phyloP scores from a whole-genome alignment of 768 basidiomycete genomes.

The Boletus sensibilis region DNA sequence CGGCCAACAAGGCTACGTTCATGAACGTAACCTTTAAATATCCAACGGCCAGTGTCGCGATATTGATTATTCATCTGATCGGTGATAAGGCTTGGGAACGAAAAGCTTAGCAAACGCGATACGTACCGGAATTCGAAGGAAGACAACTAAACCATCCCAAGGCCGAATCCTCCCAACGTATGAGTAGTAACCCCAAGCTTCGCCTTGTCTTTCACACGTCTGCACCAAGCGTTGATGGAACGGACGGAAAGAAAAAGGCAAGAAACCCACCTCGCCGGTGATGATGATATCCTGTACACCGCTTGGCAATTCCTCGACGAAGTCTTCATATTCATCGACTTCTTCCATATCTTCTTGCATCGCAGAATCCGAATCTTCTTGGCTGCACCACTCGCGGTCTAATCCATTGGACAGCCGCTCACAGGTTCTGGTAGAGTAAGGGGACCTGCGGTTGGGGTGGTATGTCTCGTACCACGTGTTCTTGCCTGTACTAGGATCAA shows the following conservation, averaged over 20 bases:
- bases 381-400: constrained; percentile 25
- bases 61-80: constrained; percentile 36
- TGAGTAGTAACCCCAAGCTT: constrained; percentile 49
- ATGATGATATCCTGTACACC: constrained; percentile 52
- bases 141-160: constrained; percentile 51
- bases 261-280: constrained; percentile 45
- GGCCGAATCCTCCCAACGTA: constrained; percentile 48
- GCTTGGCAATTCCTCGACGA: constrained; percentile 37
- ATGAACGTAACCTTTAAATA: constrained; percentile 54
- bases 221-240: constrained; percentile 16
- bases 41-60: constrained; percentile 40
- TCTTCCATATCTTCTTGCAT: constrained; percentile 29
- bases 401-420: constrained; percentile 23
- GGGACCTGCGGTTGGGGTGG: constrained; percentile 37
- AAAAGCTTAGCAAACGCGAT: background rate
- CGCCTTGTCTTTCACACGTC: constrained; percentile 44
- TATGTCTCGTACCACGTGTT: constrained; percentile 47
- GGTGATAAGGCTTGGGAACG: constrained; percentile 11
- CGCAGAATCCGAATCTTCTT: constrained; percentile 19
- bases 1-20: constrained; percentile 50
- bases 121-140: constrained; percentile 47
- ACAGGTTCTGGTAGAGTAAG: constrained; percentile 37
- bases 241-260: background rate
- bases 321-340: constrained; percentile 39
- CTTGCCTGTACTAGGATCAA: constrained; percentile 39